Conservation (phyloP, 108 stramenopile genomes). For the Skeletonema costatum region DNA sequence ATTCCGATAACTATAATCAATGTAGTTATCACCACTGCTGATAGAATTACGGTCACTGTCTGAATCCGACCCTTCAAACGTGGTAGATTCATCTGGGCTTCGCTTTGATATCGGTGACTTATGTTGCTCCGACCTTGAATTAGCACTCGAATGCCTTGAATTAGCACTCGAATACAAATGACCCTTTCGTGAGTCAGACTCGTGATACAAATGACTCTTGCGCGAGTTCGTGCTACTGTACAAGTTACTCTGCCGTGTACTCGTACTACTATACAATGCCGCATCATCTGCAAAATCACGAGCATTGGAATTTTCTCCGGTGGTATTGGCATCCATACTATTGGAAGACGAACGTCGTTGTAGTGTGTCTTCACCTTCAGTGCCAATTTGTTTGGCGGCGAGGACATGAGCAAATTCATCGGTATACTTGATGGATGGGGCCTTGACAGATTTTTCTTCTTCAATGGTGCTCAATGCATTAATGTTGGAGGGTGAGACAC, state of each 20-base stretch:
- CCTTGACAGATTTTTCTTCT: neutral
- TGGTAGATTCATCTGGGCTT: no score
- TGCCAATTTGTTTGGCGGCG: neutral
- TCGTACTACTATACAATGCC: neutral
- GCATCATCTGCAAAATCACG: neutral
- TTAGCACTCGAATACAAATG: neutral
- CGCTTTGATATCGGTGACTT: no score
- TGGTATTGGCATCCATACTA: neutral
- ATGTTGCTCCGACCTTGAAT: neutral
- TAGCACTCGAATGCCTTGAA: neutral
- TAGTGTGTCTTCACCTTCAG: neutral
- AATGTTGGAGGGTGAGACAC: neutral
- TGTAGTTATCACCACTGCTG: neutral
- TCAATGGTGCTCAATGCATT: neutral
- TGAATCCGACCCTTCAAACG: no score
- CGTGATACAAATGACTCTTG: neutral
- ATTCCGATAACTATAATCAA: neutral
- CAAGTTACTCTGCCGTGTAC: neutral
- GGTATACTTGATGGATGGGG: neutral
- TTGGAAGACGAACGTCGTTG: neutral
- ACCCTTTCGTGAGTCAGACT: no score
- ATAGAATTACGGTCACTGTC: neutral
- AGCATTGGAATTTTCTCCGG: neutral
- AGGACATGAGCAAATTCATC: neutral
- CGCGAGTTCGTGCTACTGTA: neutral